These are phyloP conservation scores for Daldinia loculata DNA, from an alignment of 495 filamentous ascomycete genomes.

Conservation along the genomic window DNA sequence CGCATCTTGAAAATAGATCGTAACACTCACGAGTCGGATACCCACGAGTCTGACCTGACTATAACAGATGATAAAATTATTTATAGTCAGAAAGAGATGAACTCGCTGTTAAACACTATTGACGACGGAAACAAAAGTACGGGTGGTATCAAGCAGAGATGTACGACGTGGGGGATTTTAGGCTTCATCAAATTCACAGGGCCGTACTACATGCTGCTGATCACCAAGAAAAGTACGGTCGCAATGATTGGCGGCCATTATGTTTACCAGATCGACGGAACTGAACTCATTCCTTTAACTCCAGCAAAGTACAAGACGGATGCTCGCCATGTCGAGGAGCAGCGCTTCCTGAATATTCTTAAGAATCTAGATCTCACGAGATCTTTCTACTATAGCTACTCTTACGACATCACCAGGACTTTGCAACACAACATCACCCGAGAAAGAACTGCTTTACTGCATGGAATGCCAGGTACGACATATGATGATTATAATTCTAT, in stretches of 20 bases:
- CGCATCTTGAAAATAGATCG: constrained; percentile 94
- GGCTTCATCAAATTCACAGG: constrained; percentile 97
- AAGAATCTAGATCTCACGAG: constrained; percentile 88
- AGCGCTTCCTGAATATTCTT: constrained; percentile 85
- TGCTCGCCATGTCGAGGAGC: constrained; percentile 83
- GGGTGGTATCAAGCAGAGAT: constrained; percentile 89
- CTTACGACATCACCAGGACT: constrained; percentile 93
- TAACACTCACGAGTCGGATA: constrained; percentile 80
- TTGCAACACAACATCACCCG: constrained; percentile 91
- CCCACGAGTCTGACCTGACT: constrained; percentile 79
- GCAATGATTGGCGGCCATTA: constrained; percentile 97
- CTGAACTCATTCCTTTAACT: constrained; percentile 88
- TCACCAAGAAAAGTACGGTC: constrained; percentile 94
- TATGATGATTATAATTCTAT: constrained; percentile 84
- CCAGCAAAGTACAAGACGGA: constrained; percentile 76
- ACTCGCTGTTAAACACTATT: constrained; percentile 88
- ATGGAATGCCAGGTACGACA: constrained; percentile 65
- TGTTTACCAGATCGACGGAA: constrained; percentile 94
- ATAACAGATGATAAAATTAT: constrained; percentile 94
- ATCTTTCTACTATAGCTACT: constrained; percentile 98
- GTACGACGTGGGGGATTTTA: constrained; percentile 90
- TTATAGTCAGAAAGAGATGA: constrained; percentile 93
- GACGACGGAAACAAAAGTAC: constrained; percentile 94
- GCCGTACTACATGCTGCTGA: constrained; percentile 95
- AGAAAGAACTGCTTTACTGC: constrained; percentile 72